phyloP scores from a whole-genome alignment of 2,329 filamentous ascomycete genomes.

The Penicillium brasilianum region DNA sequence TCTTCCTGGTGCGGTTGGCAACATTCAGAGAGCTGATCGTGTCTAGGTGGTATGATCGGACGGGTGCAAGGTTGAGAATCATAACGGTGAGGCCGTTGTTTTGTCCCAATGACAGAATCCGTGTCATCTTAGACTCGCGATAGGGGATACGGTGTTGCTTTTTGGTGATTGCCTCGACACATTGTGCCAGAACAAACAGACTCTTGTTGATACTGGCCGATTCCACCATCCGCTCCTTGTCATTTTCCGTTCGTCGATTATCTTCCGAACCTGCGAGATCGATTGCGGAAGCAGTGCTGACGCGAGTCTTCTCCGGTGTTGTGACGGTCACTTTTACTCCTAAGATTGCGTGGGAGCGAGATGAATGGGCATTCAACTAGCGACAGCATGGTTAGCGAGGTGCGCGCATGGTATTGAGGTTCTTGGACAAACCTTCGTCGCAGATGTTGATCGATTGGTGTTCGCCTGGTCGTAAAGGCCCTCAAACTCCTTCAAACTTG shows the following conservation, averaged over 20 bases:
- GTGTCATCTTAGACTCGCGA: conserved; percentile 95
- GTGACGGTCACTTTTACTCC: conserved; percentile 85
- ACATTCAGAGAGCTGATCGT: conserved; percentile 94
- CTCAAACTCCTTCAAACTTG: conserved; percentile 88
- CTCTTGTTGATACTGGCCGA: conserved; percentile 98
- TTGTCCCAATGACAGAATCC: conserved; percentile 88
- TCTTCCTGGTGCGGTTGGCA: conserved; percentile 92
- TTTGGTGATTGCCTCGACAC: conserved; percentile 89
- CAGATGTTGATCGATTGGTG: conserved; percentile 83
- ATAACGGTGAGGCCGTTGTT: conserved; percentile 96
- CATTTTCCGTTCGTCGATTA: conserved; percentile 91
- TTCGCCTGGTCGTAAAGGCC: conserved; percentile 89
- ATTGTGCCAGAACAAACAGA: conserved; percentile 90
- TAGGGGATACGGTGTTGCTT: conserved; percentile 81
- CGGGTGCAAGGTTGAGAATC: conserved; percentile 91
- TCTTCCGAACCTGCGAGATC: conserved; percentile 95
- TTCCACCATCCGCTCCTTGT: conserved; percentile 88
- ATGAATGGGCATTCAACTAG: conserved; percentile 84
- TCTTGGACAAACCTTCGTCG: conserved; percentile 68
- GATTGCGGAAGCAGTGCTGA: conserved; percentile 90
- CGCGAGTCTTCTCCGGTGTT: conserved; percentile 67
- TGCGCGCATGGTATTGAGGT: conserved; percentile 10
- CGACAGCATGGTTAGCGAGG: conserved; percentile 25
- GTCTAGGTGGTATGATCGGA: conserved; percentile 91
- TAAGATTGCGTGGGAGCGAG: conserved; percentile 86